These are phyloP conservation scores for Smallanthus sonchifolius DNA, from an alignment of 129 eudicot genomes.

Conservation along the genomic window DNA sequence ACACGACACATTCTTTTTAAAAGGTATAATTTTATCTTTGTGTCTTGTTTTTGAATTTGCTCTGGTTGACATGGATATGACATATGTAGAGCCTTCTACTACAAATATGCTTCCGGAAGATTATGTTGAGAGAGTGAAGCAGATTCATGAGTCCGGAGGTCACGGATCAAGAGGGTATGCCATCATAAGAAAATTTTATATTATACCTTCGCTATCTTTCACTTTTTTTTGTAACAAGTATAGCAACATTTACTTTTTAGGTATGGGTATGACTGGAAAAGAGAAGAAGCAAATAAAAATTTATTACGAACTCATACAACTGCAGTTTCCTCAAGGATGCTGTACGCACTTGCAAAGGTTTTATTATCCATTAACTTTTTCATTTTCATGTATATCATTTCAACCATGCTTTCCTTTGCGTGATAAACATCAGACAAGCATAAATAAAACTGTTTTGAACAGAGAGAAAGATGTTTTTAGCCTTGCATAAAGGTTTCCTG, in stretches of 20 bases:
- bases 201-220: neutral
- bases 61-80: slow-evolving; percentile 15
- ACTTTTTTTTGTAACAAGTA: neutral
- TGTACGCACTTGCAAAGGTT: slow-evolving; percentile 87
- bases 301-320: slow-evolving; percentile 91
- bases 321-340: slow-evolving; percentile 96
- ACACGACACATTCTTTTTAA: slow-evolving; percentile 91
- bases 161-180: slow-evolving; percentile 92
- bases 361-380: neutral
- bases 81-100: slow-evolving; percentile 72
- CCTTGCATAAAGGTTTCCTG: neutral
- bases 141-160: slow-evolving; percentile 93
- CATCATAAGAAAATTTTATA: neutral
- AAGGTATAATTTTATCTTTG: slow-evolving; percentile 38
- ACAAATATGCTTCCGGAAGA: slow-evolving; percentile 87
- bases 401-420: neutral
- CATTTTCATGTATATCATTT: neutral
- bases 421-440: neutral
- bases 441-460: neutral
- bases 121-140: slow-evolving; percentile 86
- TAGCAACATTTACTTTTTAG: slow-evolving; percentile 29
- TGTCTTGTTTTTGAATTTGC: neutral
- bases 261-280: slow-evolving; percentile 87
- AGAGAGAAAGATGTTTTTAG: slow-evolving; percentile 6
- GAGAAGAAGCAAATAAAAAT: slow-evolving; percentile 87